Evolutionary conservation across 2,329 filamentous ascomycete genomes (phyloP), one percentile per base, ranked within the genome.

Genomic region (Cercospora citrullina): DNA sequence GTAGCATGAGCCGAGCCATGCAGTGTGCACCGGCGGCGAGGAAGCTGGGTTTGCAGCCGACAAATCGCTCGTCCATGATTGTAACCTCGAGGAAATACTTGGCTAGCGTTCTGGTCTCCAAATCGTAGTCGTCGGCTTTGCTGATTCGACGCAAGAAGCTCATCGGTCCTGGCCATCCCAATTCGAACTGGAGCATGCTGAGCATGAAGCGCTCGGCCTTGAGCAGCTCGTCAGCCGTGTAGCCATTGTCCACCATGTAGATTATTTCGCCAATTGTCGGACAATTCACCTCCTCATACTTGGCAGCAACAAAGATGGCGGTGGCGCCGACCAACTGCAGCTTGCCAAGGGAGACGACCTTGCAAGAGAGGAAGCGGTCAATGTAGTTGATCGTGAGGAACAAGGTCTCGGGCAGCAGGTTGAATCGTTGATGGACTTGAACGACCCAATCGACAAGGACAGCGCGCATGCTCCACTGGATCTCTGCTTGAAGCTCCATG

Each of bases 141-240:
- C 94, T 98, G 80, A 98, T 95, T 66, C 94, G 90, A 69, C 95
- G 89, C 69, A 99, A 85, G 81, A 99, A 99, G 83, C 93, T 97
- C 94, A 99, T 97, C 1, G 95, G 95, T 53, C 95, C 95, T n/a
- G 95, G 95, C 91, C 93, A 98, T 63, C 95, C 95, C 64, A 99
- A 87, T 81, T 97, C 93, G 77, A 97, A 99, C 75, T 93, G 87
- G 64, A 99, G 88, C 90, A 97, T 96, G 80, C 89, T 96, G 62
- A 99, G 87, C 94, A 99, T 99, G 83, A 97, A 98, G 12, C 94
- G 90, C 81, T 99, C 95, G 0, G 95, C 95, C 83, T 98, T 97
- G 72, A 98, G 87, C 66, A 99, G 94, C 82, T 98, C 95, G 66
- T 97, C 94, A 16, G 87, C 86, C 3, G 87, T 91, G 81, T 97